These are phyloP conservation scores for Fusarium pininemorale DNA, from an alignment of 2,329 filamentous ascomycete genomes.

Conservation along the genomic window DNA sequence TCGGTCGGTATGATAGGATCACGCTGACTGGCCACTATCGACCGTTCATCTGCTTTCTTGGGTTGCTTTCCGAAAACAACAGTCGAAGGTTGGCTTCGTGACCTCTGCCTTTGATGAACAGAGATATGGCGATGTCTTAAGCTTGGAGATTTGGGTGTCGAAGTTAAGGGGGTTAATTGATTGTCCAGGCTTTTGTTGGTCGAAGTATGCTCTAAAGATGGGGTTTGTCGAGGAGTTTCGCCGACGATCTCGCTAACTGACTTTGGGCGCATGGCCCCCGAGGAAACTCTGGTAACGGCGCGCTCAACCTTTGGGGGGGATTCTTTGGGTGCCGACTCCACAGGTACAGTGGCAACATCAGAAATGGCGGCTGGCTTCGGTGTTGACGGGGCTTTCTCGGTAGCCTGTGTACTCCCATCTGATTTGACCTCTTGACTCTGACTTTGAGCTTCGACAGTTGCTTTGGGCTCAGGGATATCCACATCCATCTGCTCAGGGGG, in stretches of 20 bases:
- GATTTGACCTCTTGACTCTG: not conserved
- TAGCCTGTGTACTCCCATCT: slow-evolving; percentile 13
- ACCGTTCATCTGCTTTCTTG: slow-evolving; percentile 59
- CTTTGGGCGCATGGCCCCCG: slow-evolving; percentile 75
- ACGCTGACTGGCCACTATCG: slow-evolving; percentile 52
- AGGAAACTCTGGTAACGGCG: slow-evolving; percentile 75
- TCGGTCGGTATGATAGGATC: slow-evolving; percentile 60
- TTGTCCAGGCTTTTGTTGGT: slow-evolving; percentile 43
- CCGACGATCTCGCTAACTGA: slow-evolving; percentile 78
- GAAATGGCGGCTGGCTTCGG: not conserved
- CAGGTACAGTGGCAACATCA: not conserved
- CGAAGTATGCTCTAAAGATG: slow-evolving; percentile 48
- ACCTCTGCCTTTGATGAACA: slow-evolving; percentile 61
- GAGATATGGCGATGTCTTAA: slow-evolving; percentile 43
- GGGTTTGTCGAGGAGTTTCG: slow-evolving; percentile 57
- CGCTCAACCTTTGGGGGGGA: slow-evolving; percentile 50
- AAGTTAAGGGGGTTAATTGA: slow-evolving; percentile 54
- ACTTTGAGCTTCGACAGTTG: slow-evolving; percentile 25
- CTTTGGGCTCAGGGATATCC: slow-evolving; percentile 42
- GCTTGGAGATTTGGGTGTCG: slow-evolving; percentile 55
- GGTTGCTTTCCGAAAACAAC: slow-evolving; percentile 80
- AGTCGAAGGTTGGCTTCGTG: slow-evolving; percentile 74
- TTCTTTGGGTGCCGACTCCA: slow-evolving; percentile 28
- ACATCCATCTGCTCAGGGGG: slow-evolving; percentile 48
- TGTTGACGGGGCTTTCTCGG: slow-evolving; percentile 17